phyloP scores from a whole-genome alignment of 192 early-diverging fungal genomes.

The Thamnidium elegans region DNA sequence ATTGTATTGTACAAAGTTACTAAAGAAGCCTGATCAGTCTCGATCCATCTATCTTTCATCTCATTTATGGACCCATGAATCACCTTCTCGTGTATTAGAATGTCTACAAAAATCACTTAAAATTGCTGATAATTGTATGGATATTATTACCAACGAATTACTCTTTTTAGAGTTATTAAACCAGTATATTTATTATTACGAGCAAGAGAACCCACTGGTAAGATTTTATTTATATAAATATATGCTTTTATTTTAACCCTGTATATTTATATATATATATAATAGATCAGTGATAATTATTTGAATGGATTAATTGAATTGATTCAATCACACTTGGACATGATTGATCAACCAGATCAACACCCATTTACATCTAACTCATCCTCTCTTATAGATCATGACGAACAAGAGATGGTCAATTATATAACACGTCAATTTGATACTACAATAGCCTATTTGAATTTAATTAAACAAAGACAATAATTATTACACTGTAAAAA shows the following conservation, averaged over 20 bases:
- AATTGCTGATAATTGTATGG: constrained; percentile 91
- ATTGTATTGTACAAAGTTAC: constrained; percentile 82
- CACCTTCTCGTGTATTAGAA: constrained; percentile 85
- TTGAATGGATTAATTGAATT: constrained; percentile 91
- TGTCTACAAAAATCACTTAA: constrained; percentile 95
- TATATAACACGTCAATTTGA: background rate
- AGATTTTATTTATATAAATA: background rate
- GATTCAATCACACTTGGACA: constrained; percentile 77
- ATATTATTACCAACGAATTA: constrained; percentile 79
- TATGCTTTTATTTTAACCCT: background rate
- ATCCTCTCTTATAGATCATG: constrained; percentile 52
- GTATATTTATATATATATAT: too few relatives aligned
- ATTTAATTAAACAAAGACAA: background rate
- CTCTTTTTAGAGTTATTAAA: constrained; percentile 96
- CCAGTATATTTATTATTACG: constrained; percentile 91
- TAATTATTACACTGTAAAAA: background rate
- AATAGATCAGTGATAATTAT: constrained; percentile 76
- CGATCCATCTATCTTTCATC: constrained; percentile 75
- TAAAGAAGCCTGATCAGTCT: constrained; percentile 96
- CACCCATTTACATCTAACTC: constrained; percentile 57
- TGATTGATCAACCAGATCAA: constrained; percentile 69
- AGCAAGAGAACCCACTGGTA: constrained; percentile 77
- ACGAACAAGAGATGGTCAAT: background rate
- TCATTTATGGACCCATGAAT: constrained; percentile 85
- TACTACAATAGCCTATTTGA: background rate